Conservation (phyloP, 345 rosid species). For the Gossypium raimondii region DNA sequence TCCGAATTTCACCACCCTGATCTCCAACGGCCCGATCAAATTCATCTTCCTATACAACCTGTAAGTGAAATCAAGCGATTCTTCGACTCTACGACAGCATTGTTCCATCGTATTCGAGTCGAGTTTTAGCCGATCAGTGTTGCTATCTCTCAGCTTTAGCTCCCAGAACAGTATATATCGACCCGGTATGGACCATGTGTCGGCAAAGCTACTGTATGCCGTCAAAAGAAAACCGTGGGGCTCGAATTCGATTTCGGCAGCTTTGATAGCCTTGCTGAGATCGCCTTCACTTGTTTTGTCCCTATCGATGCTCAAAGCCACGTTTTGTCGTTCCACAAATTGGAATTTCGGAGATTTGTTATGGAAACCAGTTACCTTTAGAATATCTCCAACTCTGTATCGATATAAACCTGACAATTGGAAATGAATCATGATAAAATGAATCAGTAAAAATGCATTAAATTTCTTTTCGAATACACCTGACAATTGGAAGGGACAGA, state of each 20-base stretch:
- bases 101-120: constrained; percentile 35
- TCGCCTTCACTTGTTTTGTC: constrained; percentile 64
- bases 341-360: constrained; percentile 54
- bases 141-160: constrained; percentile 29
- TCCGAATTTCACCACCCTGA: constrained; percentile 46
- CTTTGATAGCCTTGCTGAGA: constrained; percentile 42
- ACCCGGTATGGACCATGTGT: constrained; percentile 43
- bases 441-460: no score
- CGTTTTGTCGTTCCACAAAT: constrained; percentile 49
- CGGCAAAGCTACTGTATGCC: constrained; percentile 47
- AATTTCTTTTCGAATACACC: no score
- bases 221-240: constrained; percentile 43
- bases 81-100: constrained; percentile 40
- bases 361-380: constrained; percentile 51
- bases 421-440: not conserved
- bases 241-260: constrained; percentile 35
- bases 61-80: constrained; percentile 36
- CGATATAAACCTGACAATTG: constrained; percentile 22
- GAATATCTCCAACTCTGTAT: constrained; percentile 43
- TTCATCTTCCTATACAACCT: constrained; percentile 37
- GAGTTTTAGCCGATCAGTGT: not conserved
- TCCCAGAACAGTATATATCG: constrained; percentile 66
- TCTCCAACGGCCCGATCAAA: constrained; percentile 50
- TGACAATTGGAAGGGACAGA: no score
- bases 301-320: constrained; percentile 46